Base-by-base conservation (phyloP, 2,329 filamentous ascomycete genomes). In the Diaporthe ilicicola region DNA sequence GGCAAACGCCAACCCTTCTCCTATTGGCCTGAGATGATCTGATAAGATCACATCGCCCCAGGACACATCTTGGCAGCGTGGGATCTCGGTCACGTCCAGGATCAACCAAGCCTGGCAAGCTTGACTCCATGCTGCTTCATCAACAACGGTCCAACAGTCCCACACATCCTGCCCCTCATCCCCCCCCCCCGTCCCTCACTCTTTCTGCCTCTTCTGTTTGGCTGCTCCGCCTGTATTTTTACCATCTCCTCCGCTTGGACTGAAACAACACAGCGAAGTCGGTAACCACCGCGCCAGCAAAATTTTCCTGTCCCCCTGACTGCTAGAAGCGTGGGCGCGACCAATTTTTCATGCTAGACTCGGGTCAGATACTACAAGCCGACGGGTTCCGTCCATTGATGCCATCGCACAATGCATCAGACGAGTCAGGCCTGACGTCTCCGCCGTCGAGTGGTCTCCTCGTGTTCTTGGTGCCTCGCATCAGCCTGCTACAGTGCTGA, bases 11-110 rank as follows among this genome's bases (percentile, higher is more conserved):
- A 24, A 29, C 13, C 44, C 44, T n/a, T n/a, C 61, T 24, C 50
- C 70, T 39, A 74, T 75, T 74, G 74, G 74, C 29, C 61, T 50
- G 50, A 74, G 73, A 76, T 76, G 74, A 76, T 76, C 75, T 74
- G 73, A 75, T 75, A 75, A 74, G 74, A 76, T 76, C 70, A 70
- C n/a, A 37, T 50, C 42, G 34, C 39, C 42, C 69, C 69, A 67
- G 51, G n/a, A 51, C 32, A 44, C 12, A 29, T 48, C 48, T 64
- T 72, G 48, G 48, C 55, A 55, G 29, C 54, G 46, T 53, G 54
- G 50, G 42, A 62, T 62, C 42, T 64, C 42, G 17, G 54, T 67
- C 46, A 19, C 3, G 62, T 54, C 51, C 67, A 70, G 62, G 50
- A 46, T 5, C 48, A 48, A 61, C 51, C 62, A 67, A 65, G 62